Conservation (phyloP, 495 filamentous ascomycete genomes). For the Neurospora hispaniola region DNA sequence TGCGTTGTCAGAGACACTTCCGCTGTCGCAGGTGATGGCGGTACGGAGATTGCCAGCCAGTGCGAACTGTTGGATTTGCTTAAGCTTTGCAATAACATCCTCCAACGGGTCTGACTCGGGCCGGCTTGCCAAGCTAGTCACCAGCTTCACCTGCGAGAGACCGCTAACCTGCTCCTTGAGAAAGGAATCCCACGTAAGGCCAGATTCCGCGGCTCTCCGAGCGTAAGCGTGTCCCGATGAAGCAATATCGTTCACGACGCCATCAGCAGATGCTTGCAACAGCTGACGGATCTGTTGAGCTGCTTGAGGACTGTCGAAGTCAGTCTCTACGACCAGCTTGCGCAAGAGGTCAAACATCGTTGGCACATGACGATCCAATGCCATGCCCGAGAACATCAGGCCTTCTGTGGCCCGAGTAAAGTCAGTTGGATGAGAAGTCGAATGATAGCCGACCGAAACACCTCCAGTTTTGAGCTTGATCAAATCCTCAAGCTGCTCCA, state of each 20-base stretch:
- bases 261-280: slow-evolving; percentile 71
- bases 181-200: slow-evolving; percentile 57
- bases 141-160: slow-evolving; percentile 79
- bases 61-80: slow-evolving; percentile 71
- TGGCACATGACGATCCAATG: slow-evolving; percentile 77
- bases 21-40: slow-evolving; percentile 76
- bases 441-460: slow-evolving; percentile 66
- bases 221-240: slow-evolving; percentile 80
- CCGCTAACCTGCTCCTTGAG: slow-evolving; percentile 74
- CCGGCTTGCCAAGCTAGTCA: slow-evolving; percentile 46
- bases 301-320: slow-evolving; percentile 75
- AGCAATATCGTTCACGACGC: slow-evolving; percentile 84
- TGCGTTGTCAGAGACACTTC: slow-evolving; percentile 60
- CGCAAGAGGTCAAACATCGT: slow-evolving; percentile 83
- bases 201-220: slow-evolving; percentile 68
- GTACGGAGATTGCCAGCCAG: slow-evolving; percentile 57
- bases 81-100: slow-evolving; percentile 76
- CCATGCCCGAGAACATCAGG: slow-evolving; percentile 69
- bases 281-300: slow-evolving; percentile 75
- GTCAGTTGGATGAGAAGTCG: slow-evolving; percentile 62
- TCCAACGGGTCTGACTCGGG: slow-evolving; percentile 51
- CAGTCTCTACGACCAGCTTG: slow-evolving; percentile 70
- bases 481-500: slow-evolving; percentile 90
- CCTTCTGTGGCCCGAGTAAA: slow-evolving; percentile 66
- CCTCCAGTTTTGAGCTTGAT: slow-evolving; percentile 98